Conservation (phyloP, 768 basidiomycete species). For the Suillus subalutaceus region DNA sequence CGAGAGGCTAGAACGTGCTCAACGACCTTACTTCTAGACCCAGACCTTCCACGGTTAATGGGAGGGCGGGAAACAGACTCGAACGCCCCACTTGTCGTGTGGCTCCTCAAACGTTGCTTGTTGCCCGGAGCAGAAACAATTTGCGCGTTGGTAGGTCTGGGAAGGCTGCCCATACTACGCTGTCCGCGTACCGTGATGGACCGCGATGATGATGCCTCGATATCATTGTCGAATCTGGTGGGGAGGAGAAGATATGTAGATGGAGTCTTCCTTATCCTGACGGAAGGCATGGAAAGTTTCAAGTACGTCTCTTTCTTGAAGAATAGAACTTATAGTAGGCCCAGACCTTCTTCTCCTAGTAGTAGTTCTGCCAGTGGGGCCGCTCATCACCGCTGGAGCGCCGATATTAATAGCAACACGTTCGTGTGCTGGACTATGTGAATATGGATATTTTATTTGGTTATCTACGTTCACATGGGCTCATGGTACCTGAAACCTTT, state of each 20-base stretch:
- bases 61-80: conserved; percentile 5
- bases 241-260: neutral
- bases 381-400: no score
- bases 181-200: conserved; percentile 5
- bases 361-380: no score
- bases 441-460: no score
- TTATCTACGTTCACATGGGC: no score
- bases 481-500: no score
- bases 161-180: conserved; percentile 2
- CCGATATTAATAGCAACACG: neutral
- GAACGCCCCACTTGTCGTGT: conserved; percentile 8
- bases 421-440: neutral
- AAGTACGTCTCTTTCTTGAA: neutral
- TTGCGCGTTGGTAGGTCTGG: neutral
- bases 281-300: conserved; percentile 46
- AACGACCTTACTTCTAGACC: conserved; percentile 16
- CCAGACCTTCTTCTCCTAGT: no score
- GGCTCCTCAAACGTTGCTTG: conserved; percentile 6
- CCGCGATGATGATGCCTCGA: neutral
- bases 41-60: conserved; percentile 1
- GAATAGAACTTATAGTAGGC: neutral
- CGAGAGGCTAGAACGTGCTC: conserved; percentile 14
- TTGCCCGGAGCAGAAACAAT: neutral
- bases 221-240: conserved; percentile 1
- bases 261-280: conserved; percentile 41